Conservation (phyloP, 371 early-diverging fungal species). For the Mucor lusitanicus region DNA sequence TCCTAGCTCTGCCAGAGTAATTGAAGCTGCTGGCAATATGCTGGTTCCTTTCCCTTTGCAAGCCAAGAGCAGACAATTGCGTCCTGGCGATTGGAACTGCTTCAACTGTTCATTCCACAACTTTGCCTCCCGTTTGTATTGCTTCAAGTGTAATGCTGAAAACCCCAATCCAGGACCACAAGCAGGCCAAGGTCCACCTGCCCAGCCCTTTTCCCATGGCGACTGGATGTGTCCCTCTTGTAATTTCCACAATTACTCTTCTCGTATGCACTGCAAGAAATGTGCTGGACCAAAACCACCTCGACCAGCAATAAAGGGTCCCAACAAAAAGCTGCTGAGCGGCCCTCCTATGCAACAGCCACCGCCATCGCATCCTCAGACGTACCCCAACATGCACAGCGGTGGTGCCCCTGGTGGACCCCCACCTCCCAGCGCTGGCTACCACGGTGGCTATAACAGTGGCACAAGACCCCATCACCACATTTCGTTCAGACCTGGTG, state of each 20-base stretch:
- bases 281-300: slow-evolving; percentile 37
- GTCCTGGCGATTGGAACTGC: slow-evolving; percentile 83
- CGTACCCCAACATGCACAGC: not conserved
- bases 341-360: not conserved
- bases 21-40: slow-evolving; percentile 57
- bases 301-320: not conserved
- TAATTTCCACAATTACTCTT: slow-evolving; percentile 60
- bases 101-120: slow-evolving; percentile 74
- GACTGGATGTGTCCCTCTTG: slow-evolving; percentile 60
- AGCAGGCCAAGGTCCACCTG: slow-evolving; percentile 22
- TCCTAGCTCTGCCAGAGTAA: slow-evolving; percentile 60
- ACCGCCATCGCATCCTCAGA: not conserved
- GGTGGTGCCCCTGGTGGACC: not conserved
- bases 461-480: slow-evolving; percentile 26
- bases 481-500: slow-evolving; percentile 60
- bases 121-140: slow-evolving; percentile 69
- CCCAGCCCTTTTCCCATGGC: slow-evolving; percentile 28
- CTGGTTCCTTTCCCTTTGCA: slow-evolving; percentile 63
- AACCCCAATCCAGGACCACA: slow-evolving; percentile 44
- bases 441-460: slow-evolving; percentile 20
- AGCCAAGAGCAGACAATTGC: slow-evolving; percentile 39
- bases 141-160: slow-evolving; percentile 69
- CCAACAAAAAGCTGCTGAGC: not conserved
- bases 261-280: slow-evolving; percentile 46
- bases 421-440: slow-evolving; percentile 9